These are phyloP conservation scores for Heterobasidion occidentale DNA, from an alignment of 1,284 basidiomycete species.

Conservation along the genomic window DNA sequence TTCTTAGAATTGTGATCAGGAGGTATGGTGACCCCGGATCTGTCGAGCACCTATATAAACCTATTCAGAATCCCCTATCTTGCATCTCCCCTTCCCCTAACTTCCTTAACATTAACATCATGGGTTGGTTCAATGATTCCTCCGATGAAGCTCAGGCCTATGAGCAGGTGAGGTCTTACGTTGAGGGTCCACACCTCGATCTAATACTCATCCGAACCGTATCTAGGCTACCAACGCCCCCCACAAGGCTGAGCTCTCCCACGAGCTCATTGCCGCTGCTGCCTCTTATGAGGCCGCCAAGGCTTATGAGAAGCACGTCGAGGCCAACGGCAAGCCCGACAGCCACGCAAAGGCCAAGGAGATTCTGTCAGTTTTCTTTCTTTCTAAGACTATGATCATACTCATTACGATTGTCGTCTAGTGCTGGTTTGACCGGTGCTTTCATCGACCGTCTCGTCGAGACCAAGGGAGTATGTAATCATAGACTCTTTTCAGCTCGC, in stretches of 20 bases:
- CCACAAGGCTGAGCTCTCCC: conserved; percentile 50
- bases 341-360: conserved; percentile 32
- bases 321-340: conserved; percentile 27
- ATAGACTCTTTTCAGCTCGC: background rate
- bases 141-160: conserved; percentile 42
- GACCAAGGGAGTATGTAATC: conserved; percentile 29
- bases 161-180: conserved; percentile 27
- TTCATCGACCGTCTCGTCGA: conserved; percentile 38
- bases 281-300: conserved; percentile 43
- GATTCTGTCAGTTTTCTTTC: conserved; percentile 18
- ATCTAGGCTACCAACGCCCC: conserved; percentile 36
- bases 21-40: background rate
- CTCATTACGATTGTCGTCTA: conserved; percentile 2
- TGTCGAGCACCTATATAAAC: background rate
- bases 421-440: conserved; percentile 34
- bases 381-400: background rate
- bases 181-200: conserved; percentile 2
- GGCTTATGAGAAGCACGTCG: conserved; percentile 35
- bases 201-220: background rate
- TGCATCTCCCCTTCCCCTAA: background rate
- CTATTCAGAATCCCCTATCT: background rate
- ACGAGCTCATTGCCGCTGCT: conserved; percentile 60
- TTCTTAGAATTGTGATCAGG: background rate
- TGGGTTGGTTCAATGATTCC: conserved; percentile 46
- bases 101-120: conserved; percentile 15